These are phyloP conservation scores for Cucurbita maxima DNA, from an alignment of 306 rosid genomes.

Conservation along the genomic window DNA sequence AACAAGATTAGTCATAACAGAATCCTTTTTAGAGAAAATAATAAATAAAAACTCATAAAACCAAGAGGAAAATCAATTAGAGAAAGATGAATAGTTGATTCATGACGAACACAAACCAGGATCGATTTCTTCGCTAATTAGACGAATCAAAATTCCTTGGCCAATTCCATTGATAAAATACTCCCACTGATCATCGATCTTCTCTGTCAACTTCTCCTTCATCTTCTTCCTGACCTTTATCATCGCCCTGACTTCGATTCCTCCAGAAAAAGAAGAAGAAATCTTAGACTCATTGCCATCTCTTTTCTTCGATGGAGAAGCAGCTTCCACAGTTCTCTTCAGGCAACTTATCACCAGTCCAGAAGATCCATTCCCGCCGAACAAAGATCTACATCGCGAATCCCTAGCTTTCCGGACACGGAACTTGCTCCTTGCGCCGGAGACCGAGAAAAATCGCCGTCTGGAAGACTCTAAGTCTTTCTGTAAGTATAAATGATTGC, in stretches of 20 bases:
- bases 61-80: background rate
- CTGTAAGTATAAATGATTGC: slow-evolving; percentile 11
- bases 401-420: background rate
- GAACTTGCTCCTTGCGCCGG: background rate
- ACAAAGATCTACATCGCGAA: background rate
- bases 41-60: background rate
- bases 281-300: slow-evolving; percentile 14
- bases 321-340: slow-evolving; percentile 22
- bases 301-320: slow-evolving; percentile 20
- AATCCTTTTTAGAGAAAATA: background rate
- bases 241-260: slow-evolving; percentile 44
- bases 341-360: slow-evolving; percentile 41
- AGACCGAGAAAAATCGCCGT: slow-evolving; percentile 11
- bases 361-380: slow-evolving; percentile 13
- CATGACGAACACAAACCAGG: slow-evolving; percentile 31
- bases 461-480: slow-evolving; percentile 3
- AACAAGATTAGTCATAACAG: background rate
- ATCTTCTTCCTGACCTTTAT: slow-evolving; percentile 61
- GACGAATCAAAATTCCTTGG: slow-evolving; percentile 65
- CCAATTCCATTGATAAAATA: slow-evolving; percentile 60
- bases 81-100: background rate
- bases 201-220: slow-evolving; percentile 49
- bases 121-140: slow-evolving; percentile 55
- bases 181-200: slow-evolving; percentile 67
- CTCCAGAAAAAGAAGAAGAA: slow-evolving; percentile 18